Base-by-base conservation (phyloP, 2,329 filamentous ascomycete species). In the Fusarium sp. region DNA sequence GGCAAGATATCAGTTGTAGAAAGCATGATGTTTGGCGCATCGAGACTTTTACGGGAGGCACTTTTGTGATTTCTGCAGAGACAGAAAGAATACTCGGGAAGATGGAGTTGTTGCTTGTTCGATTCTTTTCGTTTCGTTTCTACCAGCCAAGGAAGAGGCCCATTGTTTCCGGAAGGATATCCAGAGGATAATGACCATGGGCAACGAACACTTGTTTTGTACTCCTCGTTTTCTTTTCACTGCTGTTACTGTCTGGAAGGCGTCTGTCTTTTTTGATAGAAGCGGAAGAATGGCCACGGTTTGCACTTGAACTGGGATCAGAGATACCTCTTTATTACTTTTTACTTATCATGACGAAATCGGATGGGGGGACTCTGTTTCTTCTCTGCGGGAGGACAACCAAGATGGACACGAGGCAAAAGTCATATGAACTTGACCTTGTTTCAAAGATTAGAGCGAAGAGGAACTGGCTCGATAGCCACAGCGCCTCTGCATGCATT, bases 21-120 rank as follows among this genome's bases (percentile, higher is more conserved):
- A 35, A 71, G 71, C 71, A 73, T 73, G 61, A 71, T 63, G 70
- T 70, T 66, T 63, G 71, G 71, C 71, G 71, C 71, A 73, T 72
- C 69, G 50, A 64, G 54, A 71, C 49, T 54, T 55, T 47, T 59
- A 55, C 33, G 40, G 65, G 62, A 49, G 64, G 58, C 27, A 50
- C 47, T 43, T 53, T 47, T 60, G 58, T 59, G 20, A 53, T 56
- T 62, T 67, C 40, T 55, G 50, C 59, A 53, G 55, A 69, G 58
- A 59, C 57, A 62, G 52, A 63, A 56, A 62, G 52, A 63, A 56
- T 42, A 55, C 31, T 47, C 56, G 52, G 47, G 47, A 50, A 71
- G 63, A 73, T 27, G 69, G 71, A 68, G 69, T 65, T 60, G 60
- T 65, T 52, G 37, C 59, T 57, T 61, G 40, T 54, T 37, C 50